phyloP scores from a whole-genome alignment of 1,284 basidiomycete genomes.

The Pulveroboletus sp. region DNA sequence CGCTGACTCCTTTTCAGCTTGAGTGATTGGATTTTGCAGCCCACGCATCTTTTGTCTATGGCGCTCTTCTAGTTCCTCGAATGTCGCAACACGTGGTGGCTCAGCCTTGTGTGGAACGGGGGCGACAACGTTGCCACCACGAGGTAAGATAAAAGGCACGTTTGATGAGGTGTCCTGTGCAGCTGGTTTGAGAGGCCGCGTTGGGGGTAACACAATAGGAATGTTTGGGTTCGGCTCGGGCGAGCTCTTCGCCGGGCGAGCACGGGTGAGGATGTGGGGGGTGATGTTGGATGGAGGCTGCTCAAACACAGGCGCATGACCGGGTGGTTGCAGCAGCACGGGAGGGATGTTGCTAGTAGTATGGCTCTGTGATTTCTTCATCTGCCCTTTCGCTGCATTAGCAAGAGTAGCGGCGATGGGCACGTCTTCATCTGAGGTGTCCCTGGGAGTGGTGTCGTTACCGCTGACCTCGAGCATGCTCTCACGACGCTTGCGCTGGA shows the following conservation, averaged over 20 bases:
- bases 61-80: constrained; percentile 79
- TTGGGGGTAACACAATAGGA: constrained; percentile 35
- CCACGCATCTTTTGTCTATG: constrained; percentile 77
- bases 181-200: constrained; percentile 18
- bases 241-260: constrained; percentile 39
- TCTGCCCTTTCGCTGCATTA: constrained; percentile 27
- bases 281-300: constrained; percentile 33
- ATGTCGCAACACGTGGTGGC: constrained; percentile 60
- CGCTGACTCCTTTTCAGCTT: constrained; percentile 69
- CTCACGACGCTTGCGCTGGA: constrained; percentile 67
- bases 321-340: constrained; percentile 67
- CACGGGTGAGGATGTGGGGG: constrained; percentile 67
- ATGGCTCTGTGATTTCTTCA: constrained; percentile 40
- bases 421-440: constrained; percentile 47
- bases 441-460: constrained; percentile 41
- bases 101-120: constrained; percentile 51
- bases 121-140: constrained; percentile 42
- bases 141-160: constrained; percentile 34
- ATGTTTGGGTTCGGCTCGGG: constrained; percentile 33
- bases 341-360: constrained; percentile 40
- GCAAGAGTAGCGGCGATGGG: constrained; percentile 50
- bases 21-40: constrained; percentile 72
- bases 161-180: constrained; percentile 27
- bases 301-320: constrained; percentile 36
- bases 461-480: constrained; percentile 45